phyloP scores from a whole-genome alignment of 305 asterid genomes.

The Fraxinus sp. region DNA sequence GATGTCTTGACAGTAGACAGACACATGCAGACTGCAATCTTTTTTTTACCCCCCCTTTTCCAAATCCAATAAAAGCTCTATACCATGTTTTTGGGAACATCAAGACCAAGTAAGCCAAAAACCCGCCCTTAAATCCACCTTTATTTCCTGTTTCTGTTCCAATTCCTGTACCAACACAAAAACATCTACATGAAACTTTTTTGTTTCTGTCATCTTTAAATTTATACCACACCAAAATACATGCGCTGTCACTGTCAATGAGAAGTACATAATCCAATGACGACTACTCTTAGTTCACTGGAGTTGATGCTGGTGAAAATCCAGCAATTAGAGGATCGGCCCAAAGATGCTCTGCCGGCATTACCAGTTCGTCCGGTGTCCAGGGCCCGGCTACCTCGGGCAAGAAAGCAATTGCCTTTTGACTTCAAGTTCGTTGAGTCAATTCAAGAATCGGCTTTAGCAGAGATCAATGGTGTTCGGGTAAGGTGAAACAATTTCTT shows the following conservation, averaged over 20 bases:
- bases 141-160: not conserved
- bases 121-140: not conserved
- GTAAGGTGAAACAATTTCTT: not conserved
- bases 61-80: not conserved
- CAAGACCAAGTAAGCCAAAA: constrained; percentile 54
- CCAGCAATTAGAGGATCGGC: constrained; percentile 50
- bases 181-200: not conserved
- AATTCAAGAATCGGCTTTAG: not conserved
- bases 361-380: constrained; percentile 65
- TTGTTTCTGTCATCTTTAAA: not conserved
- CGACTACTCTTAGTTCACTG: constrained; percentile 53
- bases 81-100: constrained; percentile 18
- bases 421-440: not conserved
- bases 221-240: not conserved
- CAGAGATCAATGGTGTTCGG: not conserved
- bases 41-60: not conserved
- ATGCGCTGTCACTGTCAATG: not conserved
- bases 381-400: constrained; percentile 56
- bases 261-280: constrained; percentile 37
- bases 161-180: not conserved
- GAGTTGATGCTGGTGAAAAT: constrained; percentile 71
- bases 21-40: constrained; percentile 30
- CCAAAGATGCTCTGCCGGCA: constrained; percentile 45
- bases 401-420: constrained; percentile 40
- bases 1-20: constrained; percentile 29